These are phyloP conservation scores for Jaltomata sinuosa DNA, from an alignment of 257 asterid species.

Conservation along the genomic window DNA sequence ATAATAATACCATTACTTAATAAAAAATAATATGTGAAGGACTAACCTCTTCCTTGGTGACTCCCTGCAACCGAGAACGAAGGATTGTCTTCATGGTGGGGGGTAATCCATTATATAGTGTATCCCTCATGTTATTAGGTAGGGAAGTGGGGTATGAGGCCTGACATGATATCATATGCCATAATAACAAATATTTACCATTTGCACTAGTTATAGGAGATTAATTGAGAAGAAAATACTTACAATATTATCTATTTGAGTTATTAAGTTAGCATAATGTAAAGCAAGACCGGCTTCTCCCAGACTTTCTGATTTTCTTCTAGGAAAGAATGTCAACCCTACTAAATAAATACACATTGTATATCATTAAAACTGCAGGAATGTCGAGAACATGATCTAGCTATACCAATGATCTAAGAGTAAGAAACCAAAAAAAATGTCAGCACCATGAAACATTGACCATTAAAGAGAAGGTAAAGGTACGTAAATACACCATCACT, in stretches of 20 bases:
- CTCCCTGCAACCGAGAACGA: constrained; percentile 30
- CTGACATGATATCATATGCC: constrained; percentile 24
- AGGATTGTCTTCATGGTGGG: constrained; percentile 56
- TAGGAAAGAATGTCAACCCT: no score
- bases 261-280: constrained; percentile 74
- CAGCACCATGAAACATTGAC: background rate
- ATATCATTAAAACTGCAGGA: no score
- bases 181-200: no score
- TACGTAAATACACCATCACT: no score
- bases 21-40: background rate
- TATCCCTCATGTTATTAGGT: constrained; percentile 91
- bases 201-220: no score
- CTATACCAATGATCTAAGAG: no score
- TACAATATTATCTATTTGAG: constrained; percentile 72
- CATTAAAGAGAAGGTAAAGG: background rate
- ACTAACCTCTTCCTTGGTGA: constrained; percentile 57
- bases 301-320: constrained; percentile 59
- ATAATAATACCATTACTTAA: background rate
- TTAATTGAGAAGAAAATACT: constrained; percentile 18
- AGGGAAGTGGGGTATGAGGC: constrained; percentile 91
- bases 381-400: no score
- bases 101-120: constrained; percentile 82
- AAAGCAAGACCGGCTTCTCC: constrained; percentile 78
- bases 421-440: background rate
- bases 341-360: no score